These are phyloP conservation scores for Candida gigantensis DNA, from an alignment of 1,139 yeast genomes.

Conservation along the genomic window DNA sequence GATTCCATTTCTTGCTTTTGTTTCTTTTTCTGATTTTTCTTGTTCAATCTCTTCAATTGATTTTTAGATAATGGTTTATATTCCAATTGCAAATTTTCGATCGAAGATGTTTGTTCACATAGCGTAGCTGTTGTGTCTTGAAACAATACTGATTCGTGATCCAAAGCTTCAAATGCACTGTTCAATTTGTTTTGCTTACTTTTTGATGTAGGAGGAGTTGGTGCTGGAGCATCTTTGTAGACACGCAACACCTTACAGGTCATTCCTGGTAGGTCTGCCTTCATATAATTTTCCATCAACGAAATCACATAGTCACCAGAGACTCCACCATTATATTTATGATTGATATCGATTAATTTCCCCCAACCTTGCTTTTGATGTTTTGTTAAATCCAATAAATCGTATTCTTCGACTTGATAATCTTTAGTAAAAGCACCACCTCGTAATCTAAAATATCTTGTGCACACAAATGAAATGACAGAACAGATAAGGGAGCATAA, in stretches of 20 bases:
- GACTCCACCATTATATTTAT: constrained; percentile 33
- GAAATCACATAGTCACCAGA: constrained; percentile 39
- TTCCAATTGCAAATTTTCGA: constrained; percentile 17
- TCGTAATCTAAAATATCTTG: constrained; percentile 17
- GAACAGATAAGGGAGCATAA: constrained; percentile 3
- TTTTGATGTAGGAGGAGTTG: constrained; percentile 4
- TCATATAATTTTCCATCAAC: constrained; percentile 37
- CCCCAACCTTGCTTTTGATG: constrained; percentile 40
- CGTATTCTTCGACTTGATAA: constrained; percentile 34
- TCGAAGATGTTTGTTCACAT: constrained; percentile 4
- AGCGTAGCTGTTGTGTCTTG: constrained; percentile 16
- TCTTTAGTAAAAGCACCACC: constrained; percentile 14
- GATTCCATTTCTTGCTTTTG: constrained; percentile 15
- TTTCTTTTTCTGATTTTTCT: constrained; percentile 23
- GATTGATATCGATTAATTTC: constrained; percentile 34
- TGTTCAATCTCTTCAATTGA: constrained; percentile 32
- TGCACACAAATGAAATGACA: constrained; percentile 15
- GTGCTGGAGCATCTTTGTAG: constrained; percentile 15
- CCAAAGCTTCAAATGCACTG: constrained; percentile 37
- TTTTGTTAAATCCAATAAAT: constrained; percentile 25
- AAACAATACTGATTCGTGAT: constrained; percentile 27
- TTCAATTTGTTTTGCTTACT: constrained; percentile 18
- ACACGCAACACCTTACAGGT: constrained; percentile 39
- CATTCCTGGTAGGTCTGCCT: constrained; percentile 31
- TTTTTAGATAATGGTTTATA: constrained; percentile 35